Conservation (phyloP, 306 rosid genomes). For the Vigna reflexopilosa region DNA sequence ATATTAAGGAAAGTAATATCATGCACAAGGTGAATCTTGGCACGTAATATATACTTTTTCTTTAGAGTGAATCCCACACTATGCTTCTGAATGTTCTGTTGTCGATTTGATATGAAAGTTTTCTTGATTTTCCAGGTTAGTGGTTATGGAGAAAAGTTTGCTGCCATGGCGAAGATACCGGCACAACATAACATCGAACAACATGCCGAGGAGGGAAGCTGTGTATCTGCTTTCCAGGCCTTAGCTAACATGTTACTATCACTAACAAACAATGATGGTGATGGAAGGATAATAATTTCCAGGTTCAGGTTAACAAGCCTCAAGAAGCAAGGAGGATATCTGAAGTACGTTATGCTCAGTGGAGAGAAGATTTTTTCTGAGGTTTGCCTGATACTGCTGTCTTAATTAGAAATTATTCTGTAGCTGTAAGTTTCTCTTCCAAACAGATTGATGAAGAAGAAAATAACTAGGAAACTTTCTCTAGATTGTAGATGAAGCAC, state of each 20-base stretch:
- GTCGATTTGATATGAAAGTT: slow-evolving; percentile 33
- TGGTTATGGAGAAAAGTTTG: slow-evolving; percentile 77
- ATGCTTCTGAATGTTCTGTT: slow-evolving; percentile 33
- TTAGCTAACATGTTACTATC: slow-evolving; percentile 71
- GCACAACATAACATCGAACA: slow-evolving; percentile 38
- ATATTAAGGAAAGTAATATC: slow-evolving; percentile 90
- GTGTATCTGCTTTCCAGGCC: slow-evolving; percentile 80
- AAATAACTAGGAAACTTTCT: slow-evolving; percentile 44
- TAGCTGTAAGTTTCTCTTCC: slow-evolving; percentile 28
- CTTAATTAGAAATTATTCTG: slow-evolving; percentile 21
- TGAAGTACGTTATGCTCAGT: slow-evolving; percentile 89
- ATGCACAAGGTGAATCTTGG: slow-evolving; percentile 84
- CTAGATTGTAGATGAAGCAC: slow-evolving; percentile 86
- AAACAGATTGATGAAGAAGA: slow-evolving; percentile 31
- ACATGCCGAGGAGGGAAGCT: slow-evolving; percentile 68
- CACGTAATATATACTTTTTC: slow-evolving; percentile 24
- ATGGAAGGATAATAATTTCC: slow-evolving; percentile 88
- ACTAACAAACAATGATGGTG: slow-evolving; percentile 77
- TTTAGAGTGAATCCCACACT: slow-evolving; percentile 15
- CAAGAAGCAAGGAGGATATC: slow-evolving; percentile 65
- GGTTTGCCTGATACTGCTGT: slow-evolving; percentile 60
- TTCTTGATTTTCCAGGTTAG: slow-evolving; percentile 66
- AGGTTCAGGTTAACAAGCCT: slow-evolving; percentile 56
- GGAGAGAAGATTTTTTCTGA: slow-evolving; percentile 92
- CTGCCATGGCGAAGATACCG: slow-evolving; percentile 50